A percentile compares a stretch with the other conserved stretches of the same genome.
These are phyloP conservation scores for Euphorbia pulcherrima DNA, from an alignment of 345 rosid genomes.

Conservation along the genomic window DNA sequence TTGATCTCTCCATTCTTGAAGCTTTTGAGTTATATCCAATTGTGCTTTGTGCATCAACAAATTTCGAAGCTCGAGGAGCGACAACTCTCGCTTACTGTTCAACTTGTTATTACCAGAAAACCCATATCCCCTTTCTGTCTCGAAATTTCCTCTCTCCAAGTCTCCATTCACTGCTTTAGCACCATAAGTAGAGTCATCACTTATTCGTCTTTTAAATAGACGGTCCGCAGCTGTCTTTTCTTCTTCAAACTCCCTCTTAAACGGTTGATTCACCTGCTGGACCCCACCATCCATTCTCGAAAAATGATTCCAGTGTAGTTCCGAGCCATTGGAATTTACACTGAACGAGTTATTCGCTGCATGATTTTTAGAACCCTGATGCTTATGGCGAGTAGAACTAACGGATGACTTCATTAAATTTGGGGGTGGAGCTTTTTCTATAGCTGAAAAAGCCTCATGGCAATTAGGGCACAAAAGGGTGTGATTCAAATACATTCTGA, in stretches of 20 bases:
- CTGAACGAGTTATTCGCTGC: constrained; percentile 21
- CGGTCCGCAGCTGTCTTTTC: constrained; percentile 31
- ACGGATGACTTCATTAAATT: constrained; percentile 40
- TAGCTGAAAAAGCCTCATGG: constrained; percentile 56
- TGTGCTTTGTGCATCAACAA: constrained; percentile 49
- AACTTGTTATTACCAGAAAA: constrained; percentile 29
- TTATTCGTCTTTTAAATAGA: constrained; percentile 43
- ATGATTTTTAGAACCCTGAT: constrained; percentile 38
- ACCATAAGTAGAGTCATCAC: constrained; percentile 32
- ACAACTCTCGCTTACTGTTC: constrained; percentile 40
- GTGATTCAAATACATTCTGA: constrained; percentile 68
- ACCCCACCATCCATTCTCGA: constrained; percentile 34
- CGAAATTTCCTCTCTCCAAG: constrained; percentile 29
- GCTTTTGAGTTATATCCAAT: constrained; percentile 38
- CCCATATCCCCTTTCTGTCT: constrained; percentile 29
- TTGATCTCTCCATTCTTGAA: constrained; percentile 36
- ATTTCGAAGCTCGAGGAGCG: constrained; percentile 43
- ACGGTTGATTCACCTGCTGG: constrained; percentile 36
- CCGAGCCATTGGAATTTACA: constrained; percentile 25
- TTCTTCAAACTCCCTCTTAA: constrained; percentile 42
- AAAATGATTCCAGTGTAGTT: constrained; percentile 32
- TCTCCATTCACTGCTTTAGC: constrained; percentile 33
- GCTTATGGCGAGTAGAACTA: constrained; percentile 39
- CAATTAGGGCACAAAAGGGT: constrained; percentile 80
- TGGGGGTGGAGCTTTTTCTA: constrained; percentile 67